Percentiles rank a stretch among this genome's conserved stretches.
Evolutionary conservation across 768 basidiomycete genomes (phyloP).

Genomic region (Tephrocybe sp.): DNA sequence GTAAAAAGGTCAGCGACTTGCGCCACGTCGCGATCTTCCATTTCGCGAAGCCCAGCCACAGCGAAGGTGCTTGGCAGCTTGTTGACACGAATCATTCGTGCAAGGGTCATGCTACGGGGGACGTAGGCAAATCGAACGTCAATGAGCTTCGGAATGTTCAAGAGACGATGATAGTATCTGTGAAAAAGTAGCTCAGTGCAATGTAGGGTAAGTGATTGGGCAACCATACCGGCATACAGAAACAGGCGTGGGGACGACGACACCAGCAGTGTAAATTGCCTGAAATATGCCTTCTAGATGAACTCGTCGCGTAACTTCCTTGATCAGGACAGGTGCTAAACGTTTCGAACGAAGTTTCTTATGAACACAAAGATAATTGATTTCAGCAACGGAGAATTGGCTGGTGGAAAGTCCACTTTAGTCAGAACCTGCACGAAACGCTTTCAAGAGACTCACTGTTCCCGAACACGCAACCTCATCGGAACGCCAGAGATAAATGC

Average conservation of each 20-base stretch:
- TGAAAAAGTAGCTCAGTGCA: constrained; percentile 5
- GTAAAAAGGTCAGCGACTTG: constrained; percentile 68
- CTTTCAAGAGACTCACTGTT: constrained; percentile 52
- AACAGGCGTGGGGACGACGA: constrained; percentile 91
- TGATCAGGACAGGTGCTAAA: constrained; percentile 92
- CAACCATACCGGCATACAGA: constrained; percentile 71
- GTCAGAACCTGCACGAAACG: not conserved
- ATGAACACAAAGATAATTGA: constrained; percentile 97
- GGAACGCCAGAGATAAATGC: constrained; percentile 97
- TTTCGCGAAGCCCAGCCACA: constrained; percentile 77
- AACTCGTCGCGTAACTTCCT: constrained; percentile 93
- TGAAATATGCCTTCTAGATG: constrained; percentile 91
- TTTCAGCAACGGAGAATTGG: constrained; percentile 73
- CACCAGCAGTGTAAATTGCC: constrained; percentile 94
- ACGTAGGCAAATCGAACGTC: constrained; percentile 88
- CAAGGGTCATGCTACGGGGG: constrained; percentile 83
- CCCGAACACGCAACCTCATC: constrained; percentile 78
- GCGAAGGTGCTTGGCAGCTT: constrained; percentile 54
- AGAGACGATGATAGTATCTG: constrained; percentile 88
- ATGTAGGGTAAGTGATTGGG: not conserved
- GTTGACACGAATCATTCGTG: constrained; percentile 81
- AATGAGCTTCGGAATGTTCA: constrained; percentile 90
- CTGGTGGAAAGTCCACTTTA: constrained; percentile 6
- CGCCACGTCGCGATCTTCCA: constrained; percentile 75
- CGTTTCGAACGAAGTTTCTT: constrained; percentile 97